Conservation (phyloP, 768 basidiomycete species). For the Chalciporus piperatus region DNA sequence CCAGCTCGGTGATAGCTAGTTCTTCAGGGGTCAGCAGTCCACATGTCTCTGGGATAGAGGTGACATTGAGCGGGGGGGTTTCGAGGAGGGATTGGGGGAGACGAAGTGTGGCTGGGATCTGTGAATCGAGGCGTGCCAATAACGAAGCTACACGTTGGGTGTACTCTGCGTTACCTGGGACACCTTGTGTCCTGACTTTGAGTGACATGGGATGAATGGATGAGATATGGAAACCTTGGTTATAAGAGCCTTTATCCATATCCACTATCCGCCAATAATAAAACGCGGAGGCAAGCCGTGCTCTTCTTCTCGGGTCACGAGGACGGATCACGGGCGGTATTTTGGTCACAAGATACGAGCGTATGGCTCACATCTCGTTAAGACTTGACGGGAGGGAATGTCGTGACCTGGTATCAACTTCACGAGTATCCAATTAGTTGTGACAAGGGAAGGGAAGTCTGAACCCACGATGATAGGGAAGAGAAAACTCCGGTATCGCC, state of each 20-base stretch:
- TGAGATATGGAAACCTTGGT: not conserved
- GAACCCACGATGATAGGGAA: constrained; percentile 3
- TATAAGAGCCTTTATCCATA: not conserved
- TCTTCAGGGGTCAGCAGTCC: constrained; percentile 23
- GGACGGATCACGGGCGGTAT: not conserved
- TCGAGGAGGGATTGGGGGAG: constrained; percentile 7
- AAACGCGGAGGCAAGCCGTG: not conserved
- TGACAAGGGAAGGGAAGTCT: not conserved
- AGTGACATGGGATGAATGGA: not conserved
- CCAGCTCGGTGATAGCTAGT: constrained; percentile 29
- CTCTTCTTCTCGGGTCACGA: not conserved
- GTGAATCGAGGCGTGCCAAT: constrained; percentile 7
- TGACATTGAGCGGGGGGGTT: constrained; percentile 15
- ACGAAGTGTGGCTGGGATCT: constrained; percentile 5
- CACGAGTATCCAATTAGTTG: not conserved
- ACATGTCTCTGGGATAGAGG: constrained; percentile 19
- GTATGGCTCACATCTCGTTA: too few relatives aligned
- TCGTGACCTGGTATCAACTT: too few relatives aligned
- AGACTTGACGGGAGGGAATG: too few relatives aligned
- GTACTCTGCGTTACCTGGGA: constrained; percentile 6
- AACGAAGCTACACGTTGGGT: constrained; percentile 2
- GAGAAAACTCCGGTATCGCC: not conserved
- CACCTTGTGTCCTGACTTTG: constrained; percentile 5
- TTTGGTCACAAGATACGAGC: too few relatives aligned
- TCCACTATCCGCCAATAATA: not conserved